Evolutionary conservation across 805 yeast genomes (phyloP).

Genomic region (Kurtzmaniella cleridarum): DNA sequence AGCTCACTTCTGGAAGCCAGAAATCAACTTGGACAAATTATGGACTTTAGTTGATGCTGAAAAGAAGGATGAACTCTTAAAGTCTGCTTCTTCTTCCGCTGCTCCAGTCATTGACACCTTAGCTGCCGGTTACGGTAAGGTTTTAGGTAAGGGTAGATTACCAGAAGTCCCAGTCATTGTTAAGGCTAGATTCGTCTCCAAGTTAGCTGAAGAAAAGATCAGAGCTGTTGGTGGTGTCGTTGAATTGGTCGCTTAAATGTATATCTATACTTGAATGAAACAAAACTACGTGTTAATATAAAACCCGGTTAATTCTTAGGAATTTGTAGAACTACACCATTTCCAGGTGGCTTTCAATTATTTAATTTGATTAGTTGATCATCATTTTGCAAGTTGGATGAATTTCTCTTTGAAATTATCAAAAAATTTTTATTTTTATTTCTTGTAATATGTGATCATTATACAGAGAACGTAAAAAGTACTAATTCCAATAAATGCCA

Average conservation of each 20-base stretch:
- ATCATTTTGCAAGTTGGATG: no score
- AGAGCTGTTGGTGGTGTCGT: slow-evolving; percentile 99
- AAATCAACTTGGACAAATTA: slow-evolving; percentile 95
- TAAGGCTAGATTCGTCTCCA: slow-evolving; percentile 98
- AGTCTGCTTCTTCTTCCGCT: slow-evolving; percentile 76
- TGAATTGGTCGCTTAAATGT: slow-evolving; percentile 90
- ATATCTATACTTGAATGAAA: slow-evolving; percentile 2
- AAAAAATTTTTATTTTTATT: no score
- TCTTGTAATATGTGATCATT: no score
- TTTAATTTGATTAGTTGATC: no score
- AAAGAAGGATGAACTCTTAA: slow-evolving; percentile 89
- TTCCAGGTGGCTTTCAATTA: no score
- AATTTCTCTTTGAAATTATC: no score
- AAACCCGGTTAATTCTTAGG: no score
- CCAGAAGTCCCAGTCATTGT: slow-evolving; percentile 98
- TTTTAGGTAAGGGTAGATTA: slow-evolving; percentile 97
- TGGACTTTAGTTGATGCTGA: slow-evolving; percentile 95
- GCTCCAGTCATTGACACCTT: slow-evolving; percentile 99
- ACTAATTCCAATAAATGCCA: no score
- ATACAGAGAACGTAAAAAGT: no score
- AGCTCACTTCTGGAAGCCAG: slow-evolving; percentile 96
- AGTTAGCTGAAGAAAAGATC: slow-evolving; percentile 99
- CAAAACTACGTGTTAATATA: no score
- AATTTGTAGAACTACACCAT: no score
- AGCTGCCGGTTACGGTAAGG: slow-evolving; percentile 99